These are phyloP conservation scores for Hortiboletus campestris DNA, from an alignment of 768 basidiomycete genomes.

Conservation along the genomic window DNA sequence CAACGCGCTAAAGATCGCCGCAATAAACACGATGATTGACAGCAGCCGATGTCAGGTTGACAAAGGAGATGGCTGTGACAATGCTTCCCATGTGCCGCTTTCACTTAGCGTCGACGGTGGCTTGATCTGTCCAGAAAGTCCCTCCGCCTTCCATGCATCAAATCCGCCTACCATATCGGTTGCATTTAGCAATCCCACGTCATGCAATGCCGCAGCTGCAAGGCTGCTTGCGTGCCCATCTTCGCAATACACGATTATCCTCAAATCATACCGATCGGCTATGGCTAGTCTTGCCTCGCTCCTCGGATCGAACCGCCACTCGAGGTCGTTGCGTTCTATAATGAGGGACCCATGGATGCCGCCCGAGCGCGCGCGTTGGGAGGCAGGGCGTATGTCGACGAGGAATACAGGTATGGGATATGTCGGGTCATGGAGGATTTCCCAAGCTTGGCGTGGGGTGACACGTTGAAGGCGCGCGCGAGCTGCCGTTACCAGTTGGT, in stretches of 20 bases:
- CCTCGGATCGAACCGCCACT: constrained; percentile 80
- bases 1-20: not conserved
- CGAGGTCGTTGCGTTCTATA: constrained; percentile 73
- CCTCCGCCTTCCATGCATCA: constrained; percentile 66
- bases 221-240: constrained; percentile 73
- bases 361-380: constrained; percentile 56
- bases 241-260: constrained; percentile 73
- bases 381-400: constrained; percentile 72
- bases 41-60: constrained; percentile 16
- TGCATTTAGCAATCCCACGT: constrained; percentile 68
- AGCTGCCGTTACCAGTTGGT: constrained; percentile 53
- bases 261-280: constrained; percentile 71
- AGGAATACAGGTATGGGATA: constrained; percentile 64
- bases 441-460: constrained; percentile 56
- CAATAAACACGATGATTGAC: not conserved
- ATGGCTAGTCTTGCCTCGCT: constrained; percentile 56
- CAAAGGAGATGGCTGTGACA: constrained; percentile 28
- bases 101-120: constrained; percentile 31
- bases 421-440: constrained; percentile 52
- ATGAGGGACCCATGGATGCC: constrained; percentile 66
- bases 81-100: constrained; percentile 30
- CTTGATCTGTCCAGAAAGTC: constrained; percentile 53
- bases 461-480: constrained; percentile 66
- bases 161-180: constrained; percentile 79
- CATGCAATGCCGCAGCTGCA: constrained; percentile 66